These are phyloP conservation scores for Ammopiptanthus mongolicus DNA, from an alignment of 306 rosid species.

Conservation along the genomic window DNA sequence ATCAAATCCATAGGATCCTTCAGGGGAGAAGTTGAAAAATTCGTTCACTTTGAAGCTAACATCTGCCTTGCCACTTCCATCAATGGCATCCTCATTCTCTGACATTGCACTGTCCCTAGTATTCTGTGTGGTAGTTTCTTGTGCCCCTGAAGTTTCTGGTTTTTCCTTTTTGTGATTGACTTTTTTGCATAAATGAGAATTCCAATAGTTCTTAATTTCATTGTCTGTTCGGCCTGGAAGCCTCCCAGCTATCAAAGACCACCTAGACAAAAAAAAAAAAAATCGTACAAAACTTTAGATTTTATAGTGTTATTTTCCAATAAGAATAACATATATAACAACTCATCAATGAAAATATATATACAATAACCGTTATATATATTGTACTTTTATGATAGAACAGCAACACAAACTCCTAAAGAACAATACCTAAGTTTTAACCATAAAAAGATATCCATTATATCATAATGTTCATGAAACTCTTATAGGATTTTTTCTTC, in stretches of 20 bases:
- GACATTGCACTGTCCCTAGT: neutral
- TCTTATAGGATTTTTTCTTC: neutral
- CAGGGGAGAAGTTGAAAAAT: slow-evolving; percentile 43
- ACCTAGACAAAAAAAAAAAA: slow-evolving; percentile 31
- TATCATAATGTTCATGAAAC: neutral
- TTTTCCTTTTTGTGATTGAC: slow-evolving; percentile 17
- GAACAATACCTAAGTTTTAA: no score
- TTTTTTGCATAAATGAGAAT: slow-evolving; percentile 72
- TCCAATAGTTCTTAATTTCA: slow-evolving; percentile 70
- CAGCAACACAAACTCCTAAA: no score
- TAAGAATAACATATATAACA: no score
- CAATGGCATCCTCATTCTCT: neutral
- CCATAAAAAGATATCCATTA: neutral
- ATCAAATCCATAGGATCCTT: slow-evolving; percentile 37
- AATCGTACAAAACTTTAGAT: no score
- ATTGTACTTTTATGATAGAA: no score
- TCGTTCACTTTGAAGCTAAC: slow-evolving; percentile 41
- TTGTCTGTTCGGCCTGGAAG: slow-evolving; percentile 75
- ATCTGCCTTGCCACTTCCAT: slow-evolving; percentile 11
- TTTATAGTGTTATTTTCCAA: no score
- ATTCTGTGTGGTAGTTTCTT: slow-evolving; percentile 8
- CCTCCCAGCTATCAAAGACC: slow-evolving; percentile 74
- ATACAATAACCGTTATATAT: no score
- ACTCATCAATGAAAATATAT: no score
- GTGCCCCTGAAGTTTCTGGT: neutral